Percentiles rank a stretch among this genome's conserved stretches.
Evolutionary conservation across 2,329 filamentous ascomycete genomes (phyloP).

Genomic region (Penicillium sp.): DNA sequence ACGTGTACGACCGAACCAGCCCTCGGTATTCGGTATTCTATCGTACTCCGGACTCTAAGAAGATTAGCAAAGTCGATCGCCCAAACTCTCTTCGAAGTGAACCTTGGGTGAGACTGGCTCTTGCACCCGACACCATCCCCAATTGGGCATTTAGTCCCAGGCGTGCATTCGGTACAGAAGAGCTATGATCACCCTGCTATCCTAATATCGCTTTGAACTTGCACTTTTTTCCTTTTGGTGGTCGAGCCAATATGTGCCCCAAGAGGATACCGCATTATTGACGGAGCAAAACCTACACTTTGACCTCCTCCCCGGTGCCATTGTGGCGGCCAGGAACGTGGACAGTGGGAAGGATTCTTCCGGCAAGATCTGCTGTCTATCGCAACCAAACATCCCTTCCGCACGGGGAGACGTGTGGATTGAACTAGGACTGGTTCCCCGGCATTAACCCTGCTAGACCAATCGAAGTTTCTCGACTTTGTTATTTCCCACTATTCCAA

Average conservation of each 20-base stretch:
- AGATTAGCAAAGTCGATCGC: background rate
- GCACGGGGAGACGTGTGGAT: background rate
- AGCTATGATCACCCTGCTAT: conserved; percentile 1
- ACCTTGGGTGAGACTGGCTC: conserved; percentile 1
- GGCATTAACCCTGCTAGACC: conserved; percentile 3
- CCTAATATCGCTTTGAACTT: background rate
- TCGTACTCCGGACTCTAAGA: background rate
- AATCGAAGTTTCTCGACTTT: conserved; percentile 18
- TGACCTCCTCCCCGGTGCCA: conserved; percentile 6
- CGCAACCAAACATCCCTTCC: background rate
- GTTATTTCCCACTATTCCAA: background rate
- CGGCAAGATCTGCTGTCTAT: conserved; percentile 20
- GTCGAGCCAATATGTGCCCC: conserved; percentile 10
- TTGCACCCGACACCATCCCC: conserved; percentile 11
- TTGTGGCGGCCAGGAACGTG: conserved; percentile 14
- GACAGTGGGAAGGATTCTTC: background rate
- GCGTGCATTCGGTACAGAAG: background rate
- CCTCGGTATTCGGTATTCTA: conserved; percentile 1
- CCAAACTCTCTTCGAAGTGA: background rate
- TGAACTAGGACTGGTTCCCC: background rate
- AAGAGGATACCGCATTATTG: background rate
- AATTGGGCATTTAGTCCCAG: conserved; percentile 4
- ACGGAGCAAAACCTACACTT: conserved; percentile 11
- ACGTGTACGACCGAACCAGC: background rate
- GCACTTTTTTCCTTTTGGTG: background rate